A percentile compares a stretch with the other conserved stretches of the same genome.
These are phyloP conservation scores for Trifolium dubium DNA, from an alignment of 306 rosid genomes.

Conservation along the genomic window DNA sequence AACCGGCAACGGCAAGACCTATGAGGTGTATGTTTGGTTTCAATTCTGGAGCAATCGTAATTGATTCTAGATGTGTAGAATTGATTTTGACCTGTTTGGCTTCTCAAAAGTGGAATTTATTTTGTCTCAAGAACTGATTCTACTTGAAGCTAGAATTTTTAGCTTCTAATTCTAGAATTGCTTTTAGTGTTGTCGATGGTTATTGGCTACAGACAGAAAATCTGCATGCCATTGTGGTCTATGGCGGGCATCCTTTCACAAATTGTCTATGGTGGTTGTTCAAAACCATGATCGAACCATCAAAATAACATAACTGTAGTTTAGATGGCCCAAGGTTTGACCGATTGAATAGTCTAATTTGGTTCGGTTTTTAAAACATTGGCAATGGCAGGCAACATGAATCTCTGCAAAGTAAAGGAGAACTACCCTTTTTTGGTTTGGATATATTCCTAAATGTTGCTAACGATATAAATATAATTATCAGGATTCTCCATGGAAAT, in stretches of 20 bases:
- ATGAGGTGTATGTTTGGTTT: too few relatives aligned
- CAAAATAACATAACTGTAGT: background rate
- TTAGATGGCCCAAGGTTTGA: background rate
- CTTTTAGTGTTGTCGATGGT: background rate
- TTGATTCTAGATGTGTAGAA: too few relatives aligned
- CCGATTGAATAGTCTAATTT: background rate
- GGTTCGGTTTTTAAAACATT: background rate
- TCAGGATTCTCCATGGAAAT: constrained; percentile 64
- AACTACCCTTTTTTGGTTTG: constrained; percentile 1
- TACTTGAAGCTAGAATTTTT: too few relatives aligned
- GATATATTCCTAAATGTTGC: constrained; percentile 23
- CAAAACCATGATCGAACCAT: background rate
- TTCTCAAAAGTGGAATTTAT: too few relatives aligned
- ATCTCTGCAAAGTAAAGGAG: constrained; percentile 25
- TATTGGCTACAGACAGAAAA: too few relatives aligned
- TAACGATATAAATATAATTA: constrained; percentile 33
- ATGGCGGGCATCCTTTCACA: too few relatives aligned
- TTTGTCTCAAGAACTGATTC: too few relatives aligned
- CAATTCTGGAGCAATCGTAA: too few relatives aligned
- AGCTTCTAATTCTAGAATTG: too few relatives aligned
- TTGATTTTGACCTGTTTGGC: too few relatives aligned
- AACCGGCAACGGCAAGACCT: background rate
- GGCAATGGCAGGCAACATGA: constrained; percentile 8
- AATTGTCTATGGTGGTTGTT: too few relatives aligned
- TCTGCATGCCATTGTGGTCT: too few relatives aligned